Base-by-base conservation (phyloP, 2,329 filamentous ascomycete species). In the Huntiella abstrusa region DNA sequence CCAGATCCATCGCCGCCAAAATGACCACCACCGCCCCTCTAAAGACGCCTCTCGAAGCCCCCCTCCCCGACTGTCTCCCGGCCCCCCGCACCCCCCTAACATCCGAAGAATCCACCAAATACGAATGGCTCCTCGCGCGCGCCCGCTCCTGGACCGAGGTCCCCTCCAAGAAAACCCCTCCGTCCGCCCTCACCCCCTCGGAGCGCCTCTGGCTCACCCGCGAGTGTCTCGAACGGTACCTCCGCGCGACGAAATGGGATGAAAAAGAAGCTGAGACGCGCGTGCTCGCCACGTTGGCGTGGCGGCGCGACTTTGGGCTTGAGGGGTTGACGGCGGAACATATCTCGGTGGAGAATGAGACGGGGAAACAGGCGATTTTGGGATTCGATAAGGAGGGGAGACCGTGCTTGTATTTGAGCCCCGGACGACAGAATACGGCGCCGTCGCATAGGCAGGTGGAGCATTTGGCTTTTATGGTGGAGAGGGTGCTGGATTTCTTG, bases 381-480 rank as follows among this genome's bases (percentile, higher is more conserved):
- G 91, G 91, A 37, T 98, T 77, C 62, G 91, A 98, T 64, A 83
- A 80, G 49, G 68, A 84, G 51, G 81, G 73, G 43, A 71, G 88
- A n/a, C 85, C 87, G 2, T 95, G 87, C 60, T 75, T 91, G 56
- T 95, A 95, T 63, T 73, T 98, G 50, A 80, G 82, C 58, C 91
- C 91, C 1, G 83, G 80, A 32, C 77, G 80, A 54, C 91, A 98
- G 65, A 98, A 98, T 67, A 96, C 91, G 1, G 80, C 92, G 54
- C 72, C 77, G 48, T 82, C 77, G 51, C 83, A 86, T 34, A 74
- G 84, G 54, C 91, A 96, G 64, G 78, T 94, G 47, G 79, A 98
- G 62, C 87, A 96, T 60, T 67, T 98, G 51, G 86, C 95, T 45
- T 98, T 82, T 66, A 95, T 96, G 87, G 65, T 96, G 37, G 91